phyloP scores from a whole-genome alignment of 2,329 filamentous ascomycete species.

The Paramyrothecium sp. region DNA sequence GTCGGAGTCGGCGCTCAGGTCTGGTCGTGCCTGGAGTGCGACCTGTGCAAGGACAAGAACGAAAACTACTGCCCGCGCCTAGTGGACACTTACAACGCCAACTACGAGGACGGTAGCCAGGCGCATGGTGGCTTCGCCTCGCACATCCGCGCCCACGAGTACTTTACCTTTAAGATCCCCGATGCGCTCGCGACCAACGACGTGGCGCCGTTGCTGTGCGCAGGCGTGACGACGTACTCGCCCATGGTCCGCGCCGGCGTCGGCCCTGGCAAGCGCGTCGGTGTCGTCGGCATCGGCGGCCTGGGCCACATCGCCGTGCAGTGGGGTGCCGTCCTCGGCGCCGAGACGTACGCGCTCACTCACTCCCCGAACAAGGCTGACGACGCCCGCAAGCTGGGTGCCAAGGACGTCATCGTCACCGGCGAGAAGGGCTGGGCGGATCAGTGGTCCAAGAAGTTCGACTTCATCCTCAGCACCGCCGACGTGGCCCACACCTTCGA shows the following conservation, averaged over 20 bases:
- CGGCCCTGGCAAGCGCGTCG: constrained; percentile 70
- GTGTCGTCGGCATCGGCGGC: constrained; percentile 70
- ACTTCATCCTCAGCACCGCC: constrained; percentile 50
- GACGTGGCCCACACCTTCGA: constrained; percentile 54
- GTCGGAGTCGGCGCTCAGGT: constrained; percentile 64
- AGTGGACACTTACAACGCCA: constrained; percentile 56
- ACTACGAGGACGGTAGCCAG: constrained; percentile 57
- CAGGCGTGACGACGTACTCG: constrained; percentile 71
- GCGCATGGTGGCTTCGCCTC: constrained; percentile 63
- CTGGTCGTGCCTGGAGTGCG: constrained; percentile 52
- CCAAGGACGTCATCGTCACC: constrained; percentile 50
- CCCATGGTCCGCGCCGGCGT: constrained; percentile 66
- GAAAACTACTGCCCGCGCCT: constrained; percentile 49
- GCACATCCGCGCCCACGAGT: constrained; percentile 48
- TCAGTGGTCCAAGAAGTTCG: constrained; percentile 48
- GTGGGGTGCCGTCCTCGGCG: constrained; percentile 68
- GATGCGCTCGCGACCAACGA: constrained; percentile 47
- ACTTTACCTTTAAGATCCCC: constrained; percentile 61
- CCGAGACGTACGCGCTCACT: constrained; percentile 64
- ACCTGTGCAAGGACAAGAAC: constrained; percentile 44
- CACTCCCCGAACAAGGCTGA: constrained; percentile 56
- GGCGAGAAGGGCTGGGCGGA: constrained; percentile 55
- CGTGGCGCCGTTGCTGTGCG: constrained; percentile 72
- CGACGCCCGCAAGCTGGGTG: constrained; percentile 62
- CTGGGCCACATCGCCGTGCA: constrained; percentile 72